A percentile compares a stretch with the other conserved stretches of the same genome.
These are phyloP conservation scores for Solanum hybrid DNA, from an alignment of 305 asterid species.

Conservation along the genomic window DNA sequence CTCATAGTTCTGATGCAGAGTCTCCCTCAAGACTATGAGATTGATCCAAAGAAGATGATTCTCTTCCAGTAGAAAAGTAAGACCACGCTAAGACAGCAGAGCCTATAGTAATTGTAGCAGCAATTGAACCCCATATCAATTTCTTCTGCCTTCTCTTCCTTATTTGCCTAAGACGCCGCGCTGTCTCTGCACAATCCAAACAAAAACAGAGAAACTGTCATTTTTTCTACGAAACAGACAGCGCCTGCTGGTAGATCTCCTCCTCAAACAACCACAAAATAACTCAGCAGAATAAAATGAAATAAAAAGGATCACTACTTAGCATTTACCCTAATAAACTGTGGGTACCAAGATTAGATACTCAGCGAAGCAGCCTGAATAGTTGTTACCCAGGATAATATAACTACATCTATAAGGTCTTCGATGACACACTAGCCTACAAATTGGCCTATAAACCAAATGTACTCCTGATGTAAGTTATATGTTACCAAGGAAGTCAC, in stretches of 20 bases:
- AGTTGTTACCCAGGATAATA: not conserved
- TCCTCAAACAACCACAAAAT: not conserved
- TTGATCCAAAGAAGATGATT: constrained; percentile 27
- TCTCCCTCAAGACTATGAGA: constrained; percentile 27
- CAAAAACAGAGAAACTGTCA: not conserved
- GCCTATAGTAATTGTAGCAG: constrained; percentile 52
- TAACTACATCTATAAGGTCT: not conserved
- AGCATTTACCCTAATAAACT: not conserved
- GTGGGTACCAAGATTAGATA: not conserved
- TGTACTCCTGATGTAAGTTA: not conserved
- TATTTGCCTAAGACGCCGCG: constrained; percentile 61
- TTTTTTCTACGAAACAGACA: not conserved
- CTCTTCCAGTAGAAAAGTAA: constrained; percentile 49
- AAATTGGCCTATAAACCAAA: not conserved
- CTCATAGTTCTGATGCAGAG: constrained; percentile 16
- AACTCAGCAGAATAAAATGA: not conserved
- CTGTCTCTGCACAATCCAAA: constrained; percentile 35
- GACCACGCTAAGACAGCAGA: constrained; percentile 59
- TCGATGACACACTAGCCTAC: not conserved
- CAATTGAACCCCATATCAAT: constrained; percentile 75
- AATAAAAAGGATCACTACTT: not conserved
- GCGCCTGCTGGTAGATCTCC: not conserved
- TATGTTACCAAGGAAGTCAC: not conserved
- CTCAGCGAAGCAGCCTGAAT: not conserved
- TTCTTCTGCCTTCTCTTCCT: constrained; percentile 49